phyloP scores from a whole-genome alignment of 768 basidiomycete species.

The Suillus lakei region DNA sequence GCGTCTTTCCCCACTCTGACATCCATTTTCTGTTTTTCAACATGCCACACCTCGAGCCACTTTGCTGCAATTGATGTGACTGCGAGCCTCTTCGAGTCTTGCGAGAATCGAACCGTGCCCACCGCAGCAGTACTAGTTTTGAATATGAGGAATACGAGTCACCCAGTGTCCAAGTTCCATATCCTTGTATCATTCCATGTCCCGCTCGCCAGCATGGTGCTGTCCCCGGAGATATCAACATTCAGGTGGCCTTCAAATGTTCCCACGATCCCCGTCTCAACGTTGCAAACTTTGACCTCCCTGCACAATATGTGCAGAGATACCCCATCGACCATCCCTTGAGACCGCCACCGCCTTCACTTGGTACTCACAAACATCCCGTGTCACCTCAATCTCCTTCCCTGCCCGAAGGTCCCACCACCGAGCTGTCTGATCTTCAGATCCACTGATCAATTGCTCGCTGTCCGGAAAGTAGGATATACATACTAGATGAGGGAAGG shows the following conservation, averaged over 20 bases:
- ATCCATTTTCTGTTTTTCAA: not conserved
- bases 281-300: not conserved
- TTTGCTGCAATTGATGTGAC: not conserved
- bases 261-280: not conserved
- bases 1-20: not conserved
- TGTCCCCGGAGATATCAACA: conserved; percentile 13
- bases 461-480: not conserved
- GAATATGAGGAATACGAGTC: not conserved
- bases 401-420: not conserved
- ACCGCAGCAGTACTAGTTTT: not conserved
- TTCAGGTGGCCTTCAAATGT: not conserved
- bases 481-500: not conserved
- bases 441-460: not conserved
- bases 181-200: conserved; percentile 13
- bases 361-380: not conserved
- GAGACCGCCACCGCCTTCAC: not conserved
- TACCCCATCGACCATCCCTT: not conserved
- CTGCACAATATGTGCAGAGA: not conserved
- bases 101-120: not conserved
- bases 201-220: conserved; percentile 6
- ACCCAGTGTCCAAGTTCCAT: not conserved
- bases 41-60: not conserved
- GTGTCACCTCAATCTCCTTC: not conserved
- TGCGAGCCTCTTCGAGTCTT: not conserved
- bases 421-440: not conserved